Percentiles rank a stretch among this genome's conserved stretches.
phyloP scores from a whole-genome alignment of 2,329 filamentous ascomycete genomes.

The Helotiales sp. region DNA sequence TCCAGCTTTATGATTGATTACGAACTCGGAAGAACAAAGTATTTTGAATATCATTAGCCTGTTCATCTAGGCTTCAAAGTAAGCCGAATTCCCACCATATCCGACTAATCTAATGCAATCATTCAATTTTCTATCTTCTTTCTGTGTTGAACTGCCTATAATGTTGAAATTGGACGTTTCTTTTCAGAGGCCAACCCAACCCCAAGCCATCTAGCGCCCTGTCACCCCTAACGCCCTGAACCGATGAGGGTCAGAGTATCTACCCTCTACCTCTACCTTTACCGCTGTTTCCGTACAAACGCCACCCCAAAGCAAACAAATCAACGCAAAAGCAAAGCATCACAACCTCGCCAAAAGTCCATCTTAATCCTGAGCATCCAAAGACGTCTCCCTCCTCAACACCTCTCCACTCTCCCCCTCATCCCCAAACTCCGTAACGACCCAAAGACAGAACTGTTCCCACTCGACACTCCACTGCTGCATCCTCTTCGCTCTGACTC shows the following conservation, averaged over 20 bases:
- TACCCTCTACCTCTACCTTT: too few species aligned
- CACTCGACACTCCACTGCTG: constrained; percentile 81
- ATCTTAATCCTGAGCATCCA: constrained; percentile 33
- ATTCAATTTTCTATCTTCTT: constrained; percentile 2
- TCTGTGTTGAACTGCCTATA: constrained; percentile 20
- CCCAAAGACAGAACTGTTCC: constrained; percentile 90
- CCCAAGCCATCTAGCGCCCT: constrained; percentile 1
- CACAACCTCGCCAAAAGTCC: neutral
- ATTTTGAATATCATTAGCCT: too few species aligned
- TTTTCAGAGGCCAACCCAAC: constrained; percentile 2
- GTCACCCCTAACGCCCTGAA: constrained; percentile 2
- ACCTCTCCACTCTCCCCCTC: constrained; percentile 38
- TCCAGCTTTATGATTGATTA: too few species aligned
- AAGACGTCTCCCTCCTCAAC: constrained; percentile 25
- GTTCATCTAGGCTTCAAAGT: too few species aligned
- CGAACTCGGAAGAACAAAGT: too few species aligned
- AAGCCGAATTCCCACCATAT: too few species aligned
- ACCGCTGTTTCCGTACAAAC: neutral
- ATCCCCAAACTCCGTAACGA: constrained; percentile 75
- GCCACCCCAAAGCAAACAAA: neutral
- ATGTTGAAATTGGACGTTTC: constrained; percentile 36
- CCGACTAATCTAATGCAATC: neutral
- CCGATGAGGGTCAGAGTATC: constrained; percentile 22
- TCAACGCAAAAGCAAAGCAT: neutral
- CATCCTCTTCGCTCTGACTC: constrained; percentile 73